phyloP scores from a whole-genome alignment of 352 stramenopile genomes.

The Phytophthora citricola region DNA sequence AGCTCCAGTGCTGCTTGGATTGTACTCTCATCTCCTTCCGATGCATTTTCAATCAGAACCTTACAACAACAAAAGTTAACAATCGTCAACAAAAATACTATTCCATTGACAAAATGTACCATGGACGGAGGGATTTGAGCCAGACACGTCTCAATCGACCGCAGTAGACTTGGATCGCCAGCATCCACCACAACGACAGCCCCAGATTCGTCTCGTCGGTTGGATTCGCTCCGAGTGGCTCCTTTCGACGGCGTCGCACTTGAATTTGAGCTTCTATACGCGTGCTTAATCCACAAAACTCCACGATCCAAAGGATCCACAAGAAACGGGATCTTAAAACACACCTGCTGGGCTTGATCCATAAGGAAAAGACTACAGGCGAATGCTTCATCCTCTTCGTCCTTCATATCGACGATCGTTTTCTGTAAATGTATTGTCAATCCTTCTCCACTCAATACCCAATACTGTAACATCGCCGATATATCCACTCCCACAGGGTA shows the following conservation, averaged over 20 bases:
- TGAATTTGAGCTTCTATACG: constrained; percentile 14
- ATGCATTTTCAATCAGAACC: constrained; percentile 60
- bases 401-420: constrained; percentile 43
- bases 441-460: constrained; percentile 34
- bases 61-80: constrained; percentile 12
- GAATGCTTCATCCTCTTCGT: constrained; percentile 38
- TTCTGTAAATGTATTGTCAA: constrained; percentile 39
- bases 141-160: constrained; percentile 53
- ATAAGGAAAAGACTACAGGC: constrained; percentile 57
- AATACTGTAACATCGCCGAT: constrained; percentile 35
- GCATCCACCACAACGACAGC: constrained; percentile 49
- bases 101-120: constrained; percentile 11
- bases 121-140: constrained; percentile 34
- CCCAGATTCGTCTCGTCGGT: constrained; percentile 18
- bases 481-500: constrained; percentile 15
- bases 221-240: constrained; percentile 2
- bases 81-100: background rate
- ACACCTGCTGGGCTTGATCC: constrained; percentile 53
- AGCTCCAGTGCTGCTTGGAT: constrained; percentile 52
- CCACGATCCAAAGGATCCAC: constrained; percentile 54
- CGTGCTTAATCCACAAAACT: constrained; percentile 48
- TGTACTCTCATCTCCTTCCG: constrained; percentile 46
- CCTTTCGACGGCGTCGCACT: constrained; percentile 10
- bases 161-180: constrained; percentile 45
- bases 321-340: constrained; percentile 56